Evolutionary conservation across 1,284 basidiomycete species (phyloP), one percentile per base, ranked within the genome.

Genomic region (Apiotrichum domesticum): DNA sequence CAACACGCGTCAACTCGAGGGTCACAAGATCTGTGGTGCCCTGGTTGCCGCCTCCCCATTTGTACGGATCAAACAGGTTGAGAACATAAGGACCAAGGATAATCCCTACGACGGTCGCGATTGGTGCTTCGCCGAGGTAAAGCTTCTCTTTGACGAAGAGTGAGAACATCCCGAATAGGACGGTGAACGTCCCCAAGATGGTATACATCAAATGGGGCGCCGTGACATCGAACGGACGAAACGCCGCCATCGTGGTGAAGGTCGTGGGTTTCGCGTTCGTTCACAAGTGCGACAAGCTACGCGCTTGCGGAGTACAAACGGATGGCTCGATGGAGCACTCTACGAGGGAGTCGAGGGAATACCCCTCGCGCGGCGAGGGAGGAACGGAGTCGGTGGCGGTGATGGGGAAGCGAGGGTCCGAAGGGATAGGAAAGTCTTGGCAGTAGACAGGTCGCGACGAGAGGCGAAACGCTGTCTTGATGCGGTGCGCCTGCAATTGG

Each of bases 71-170:
- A 72, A 98, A 90, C 42, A 98, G 81, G 59, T 85, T 82, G 39
- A 88, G 85, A 51, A 86, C 87, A 71, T 94, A 88, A 3, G 92
- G 94, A 35, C 92, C 78, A 61, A 98, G 87, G 63, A 95, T 88
- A 70, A 98, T 89, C 33, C 95, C 94, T 66, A 97, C 93, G 40
- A 94, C 75, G 64, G 96, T 96, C 2, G 96, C 93, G 81, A 92
- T 88, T 64, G 89, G 91, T 5, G 96, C 93, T 81, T 98, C 96
- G 64, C 96, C 96, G 61, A 98, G 85, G 72, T 97, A 98, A 35
- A 97, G 78, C 81, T 83, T 86, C 79, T 97, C 93, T 71, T 94
- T 87, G 71, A 98, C 84, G 66, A 97, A 85, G 29, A 94, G 82
- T 14, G 65, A 66, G 77, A 96, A 90, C 86, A 95, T 92, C 72